These are phyloP conservation scores for Hirschioporus abietinus DNA, from an alignment of 768 basidiomycete species.

Conservation along the genomic window DNA sequence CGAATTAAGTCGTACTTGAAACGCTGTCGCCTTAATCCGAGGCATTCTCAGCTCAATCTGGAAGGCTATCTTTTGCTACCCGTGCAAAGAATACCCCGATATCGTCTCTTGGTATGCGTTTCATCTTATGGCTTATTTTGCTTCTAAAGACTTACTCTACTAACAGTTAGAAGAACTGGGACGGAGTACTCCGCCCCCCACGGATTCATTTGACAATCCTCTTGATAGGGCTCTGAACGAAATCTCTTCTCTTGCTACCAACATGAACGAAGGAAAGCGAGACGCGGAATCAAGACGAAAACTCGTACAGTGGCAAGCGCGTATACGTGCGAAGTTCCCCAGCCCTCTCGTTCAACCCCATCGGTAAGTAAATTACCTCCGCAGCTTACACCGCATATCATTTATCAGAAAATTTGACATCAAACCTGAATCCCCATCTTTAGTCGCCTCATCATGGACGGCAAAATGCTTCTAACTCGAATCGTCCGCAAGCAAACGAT, in stretches of 20 bases:
- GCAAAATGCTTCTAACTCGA: slow-evolving; percentile 76
- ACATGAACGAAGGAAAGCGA: slow-evolving; percentile 98
- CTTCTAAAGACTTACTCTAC: slow-evolving; percentile 7
- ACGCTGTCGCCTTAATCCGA: slow-evolving; percentile 81
- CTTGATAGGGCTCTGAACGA: slow-evolving; percentile 82
- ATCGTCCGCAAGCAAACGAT: slow-evolving; percentile 83
- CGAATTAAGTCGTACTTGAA: slow-evolving; percentile 87
- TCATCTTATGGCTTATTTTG: slow-evolving; percentile 7
- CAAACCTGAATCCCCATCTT: neutral
- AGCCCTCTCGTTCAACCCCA: slow-evolving; percentile 99
- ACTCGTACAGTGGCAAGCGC: slow-evolving; percentile 84
- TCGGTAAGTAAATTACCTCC: slow-evolving; percentile 44
- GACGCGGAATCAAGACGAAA: slow-evolving; percentile 90
- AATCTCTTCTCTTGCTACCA: slow-evolving; percentile 83
- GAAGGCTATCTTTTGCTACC: slow-evolving; percentile 93
- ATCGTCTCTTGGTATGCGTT: slow-evolving; percentile 78
- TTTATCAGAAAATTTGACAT: neutral
- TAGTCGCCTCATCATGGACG: slow-evolving; percentile 92
- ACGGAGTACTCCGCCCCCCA: slow-evolving; percentile 78
- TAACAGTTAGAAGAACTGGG: slow-evolving; percentile 79
- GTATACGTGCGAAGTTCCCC: slow-evolving; percentile 88
- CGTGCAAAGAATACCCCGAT: slow-evolving; percentile 96
- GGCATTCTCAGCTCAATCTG: slow-evolving; percentile 89
- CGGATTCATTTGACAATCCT: slow-evolving; percentile 73
- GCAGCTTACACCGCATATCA: neutral